These are phyloP conservation scores for Aspergillus flavus DNA, from an alignment of 2,329 filamentous ascomycete species.

Conservation along the genomic window DNA sequence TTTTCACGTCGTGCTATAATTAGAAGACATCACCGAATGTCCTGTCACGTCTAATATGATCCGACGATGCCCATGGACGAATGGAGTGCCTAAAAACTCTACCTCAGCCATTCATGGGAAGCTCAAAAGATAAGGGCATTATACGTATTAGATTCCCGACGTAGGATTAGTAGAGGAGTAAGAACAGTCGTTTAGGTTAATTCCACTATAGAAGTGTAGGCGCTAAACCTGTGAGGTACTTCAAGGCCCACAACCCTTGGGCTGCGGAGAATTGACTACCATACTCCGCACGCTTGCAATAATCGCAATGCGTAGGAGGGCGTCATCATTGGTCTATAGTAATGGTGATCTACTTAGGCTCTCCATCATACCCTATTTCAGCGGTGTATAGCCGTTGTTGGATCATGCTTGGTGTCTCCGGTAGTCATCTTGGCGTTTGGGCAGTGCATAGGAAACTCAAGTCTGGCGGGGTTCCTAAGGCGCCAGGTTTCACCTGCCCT, in stretches of 20 bases:
- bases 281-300: background rate
- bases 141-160: background rate
- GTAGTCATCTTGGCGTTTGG: background rate
- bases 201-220: background rate
- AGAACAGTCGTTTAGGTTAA: background rate
- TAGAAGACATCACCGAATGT: background rate
- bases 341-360: background rate
- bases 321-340: background rate
- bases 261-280: background rate
- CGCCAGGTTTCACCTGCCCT: background rate
- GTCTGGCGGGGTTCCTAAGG: background rate
- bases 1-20: background rate
- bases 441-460: background rate
- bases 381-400: background rate
- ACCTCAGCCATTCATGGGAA: background rate
- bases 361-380: background rate
- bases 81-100: background rate
- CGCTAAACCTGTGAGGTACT: background rate
- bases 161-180: background rate
- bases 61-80: background rate
- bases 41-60: background rate
- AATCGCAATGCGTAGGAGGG: background rate
- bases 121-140: rapidly evolving
- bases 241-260: background rate
- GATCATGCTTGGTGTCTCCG: background rate